phyloP scores from a whole-genome alignment of 768 basidiomycete genomes.

The Tricholoma sp. region DNA sequence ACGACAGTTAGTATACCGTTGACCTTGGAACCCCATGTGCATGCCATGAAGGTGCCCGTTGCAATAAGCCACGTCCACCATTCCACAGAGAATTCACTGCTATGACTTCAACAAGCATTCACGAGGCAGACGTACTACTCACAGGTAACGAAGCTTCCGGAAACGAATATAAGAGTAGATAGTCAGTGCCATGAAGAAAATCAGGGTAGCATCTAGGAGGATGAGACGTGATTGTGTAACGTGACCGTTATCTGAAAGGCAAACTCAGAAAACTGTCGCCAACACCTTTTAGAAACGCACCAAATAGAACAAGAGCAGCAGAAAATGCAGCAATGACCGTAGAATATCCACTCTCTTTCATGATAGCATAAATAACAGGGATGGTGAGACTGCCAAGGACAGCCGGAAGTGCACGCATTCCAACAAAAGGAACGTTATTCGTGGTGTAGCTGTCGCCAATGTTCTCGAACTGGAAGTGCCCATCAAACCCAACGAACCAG shows the following conservation, averaged over 20 bases:
- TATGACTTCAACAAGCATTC: slow-evolving; percentile 1
- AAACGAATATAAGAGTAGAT: slow-evolving; percentile 93
- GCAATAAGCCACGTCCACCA: slow-evolving; percentile 96
- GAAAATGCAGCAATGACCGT: slow-evolving; percentile 89
- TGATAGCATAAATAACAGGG: slow-evolving; percentile 89
- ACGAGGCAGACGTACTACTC: slow-evolving; percentile 16
- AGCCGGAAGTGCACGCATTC: slow-evolving; percentile 89
- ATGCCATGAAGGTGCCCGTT: slow-evolving; percentile 92
- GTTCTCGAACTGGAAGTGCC: slow-evolving; percentile 88
- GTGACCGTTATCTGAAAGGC: slow-evolving; percentile 82
- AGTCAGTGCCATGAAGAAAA: slow-evolving; percentile 94
- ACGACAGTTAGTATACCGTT: slow-evolving; percentile 91
- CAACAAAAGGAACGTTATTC: slow-evolving; percentile 88
- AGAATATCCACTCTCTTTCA: slow-evolving; percentile 97
- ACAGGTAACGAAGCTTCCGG: slow-evolving; percentile 90
- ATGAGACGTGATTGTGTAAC: slow-evolving; percentile 95
- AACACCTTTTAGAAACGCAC: slow-evolving; percentile 40
- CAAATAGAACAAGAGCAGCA: slow-evolving; percentile 80
- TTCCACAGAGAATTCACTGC: slow-evolving; percentile 77
- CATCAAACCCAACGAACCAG: slow-evolving; percentile 96
- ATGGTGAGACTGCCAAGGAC: slow-evolving; percentile 87
- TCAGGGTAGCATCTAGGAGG: slow-evolving; percentile 87
- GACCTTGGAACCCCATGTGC: slow-evolving; percentile 96
- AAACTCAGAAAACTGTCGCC: neutral
- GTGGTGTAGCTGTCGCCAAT: slow-evolving; percentile 92